Evolutionary conservation across 2,329 filamentous ascomycete species (phyloP), one percentile per base, ranked within the genome.

Genomic region (Balansia obtecta): DNA sequence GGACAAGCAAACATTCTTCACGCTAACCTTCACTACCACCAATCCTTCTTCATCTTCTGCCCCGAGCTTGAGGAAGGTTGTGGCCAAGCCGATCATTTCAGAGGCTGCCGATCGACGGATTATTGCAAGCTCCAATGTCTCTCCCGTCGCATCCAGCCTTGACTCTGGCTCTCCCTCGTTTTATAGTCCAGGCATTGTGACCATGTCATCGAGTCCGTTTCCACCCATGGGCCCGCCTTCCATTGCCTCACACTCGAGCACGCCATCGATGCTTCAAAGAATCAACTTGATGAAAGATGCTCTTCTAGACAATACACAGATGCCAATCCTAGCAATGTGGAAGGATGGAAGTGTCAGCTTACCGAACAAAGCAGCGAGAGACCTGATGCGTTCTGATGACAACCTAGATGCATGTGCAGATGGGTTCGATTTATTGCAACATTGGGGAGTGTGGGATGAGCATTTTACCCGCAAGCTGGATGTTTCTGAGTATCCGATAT

Each of bases 291-390:
- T 91, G 69, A 90, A 89, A 63, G 85, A 90, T 61, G 85, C 85
- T 1, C 72, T 90, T 18, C 68, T 91, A 7, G 85, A 88, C 60
- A 86, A 81, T 39, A 86, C 86, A 27, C 77, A 80, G 53, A 81
- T 87, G 61, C 86, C 86, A 0, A 83, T 88, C 20, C 70, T 89
- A 43, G 83, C 84, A 22, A 86, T 89, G 80, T 90, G 86, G 86
- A 85, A 83, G 60, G 86, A 91, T 56, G 80, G 84, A 49, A 84
- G 79, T 45, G 80, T 88, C 45, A 82, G 79, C 0, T 81, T 88
- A 42, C 82, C 85, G 4, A 91, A 91, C 59, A 78, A 76, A 56
- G 83, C 84, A 4, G 77, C 77, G 12, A 69, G 75, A 12, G 63
- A 67, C 4, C 63, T 83, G n/a, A 72, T 81, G 52, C 60, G 68